Percentiles rank a stretch among this genome's conserved stretches.
phyloP scores from a whole-genome alignment of 2,329 filamentous ascomycete genomes.

The Epichloe aotearoae region DNA sequence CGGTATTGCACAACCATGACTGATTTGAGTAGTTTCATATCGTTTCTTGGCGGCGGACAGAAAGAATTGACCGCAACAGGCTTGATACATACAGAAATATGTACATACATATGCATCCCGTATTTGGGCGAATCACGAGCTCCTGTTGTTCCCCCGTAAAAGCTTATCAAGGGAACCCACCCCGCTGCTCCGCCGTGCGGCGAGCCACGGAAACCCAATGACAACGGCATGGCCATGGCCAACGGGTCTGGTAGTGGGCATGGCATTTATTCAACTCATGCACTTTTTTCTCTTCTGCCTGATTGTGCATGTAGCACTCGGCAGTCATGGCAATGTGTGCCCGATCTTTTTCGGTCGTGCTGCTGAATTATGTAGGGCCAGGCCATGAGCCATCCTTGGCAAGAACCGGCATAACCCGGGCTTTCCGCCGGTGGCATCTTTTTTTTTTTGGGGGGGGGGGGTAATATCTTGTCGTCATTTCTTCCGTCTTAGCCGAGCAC shows the following conservation, averaged over 20 bases:
- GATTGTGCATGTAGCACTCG: background rate
- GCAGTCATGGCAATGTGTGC: background rate
- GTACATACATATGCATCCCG: background rate
- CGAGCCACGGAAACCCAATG: background rate
- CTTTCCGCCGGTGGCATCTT: background rate
- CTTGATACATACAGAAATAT: too few relatives aligned
- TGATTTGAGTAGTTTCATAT: background rate
- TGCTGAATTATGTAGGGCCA: background rate
- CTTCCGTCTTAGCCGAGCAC: too few relatives aligned
- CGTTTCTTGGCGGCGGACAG: too few relatives aligned
- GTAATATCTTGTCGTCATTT: too few relatives aligned
- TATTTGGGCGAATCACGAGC: constrained; percentile 3
- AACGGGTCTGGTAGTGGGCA: too few relatives aligned
- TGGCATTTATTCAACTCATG: too few relatives aligned
- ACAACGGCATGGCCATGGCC: background rate
- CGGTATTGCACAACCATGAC: background rate
- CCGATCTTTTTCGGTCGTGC: too few relatives aligned
- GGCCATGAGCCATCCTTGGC: background rate
- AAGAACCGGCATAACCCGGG: background rate
- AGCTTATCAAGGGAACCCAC: background rate
- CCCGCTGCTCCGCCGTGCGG: background rate
- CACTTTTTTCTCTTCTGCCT: background rate
- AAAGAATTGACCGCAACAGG: background rate
- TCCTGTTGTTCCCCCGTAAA: background rate
- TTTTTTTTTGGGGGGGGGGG: too few relatives aligned